Evolutionary conservation across 345 rosid genomes (phyloP).

Genomic region (Lagerstroemia speciosa): DNA sequence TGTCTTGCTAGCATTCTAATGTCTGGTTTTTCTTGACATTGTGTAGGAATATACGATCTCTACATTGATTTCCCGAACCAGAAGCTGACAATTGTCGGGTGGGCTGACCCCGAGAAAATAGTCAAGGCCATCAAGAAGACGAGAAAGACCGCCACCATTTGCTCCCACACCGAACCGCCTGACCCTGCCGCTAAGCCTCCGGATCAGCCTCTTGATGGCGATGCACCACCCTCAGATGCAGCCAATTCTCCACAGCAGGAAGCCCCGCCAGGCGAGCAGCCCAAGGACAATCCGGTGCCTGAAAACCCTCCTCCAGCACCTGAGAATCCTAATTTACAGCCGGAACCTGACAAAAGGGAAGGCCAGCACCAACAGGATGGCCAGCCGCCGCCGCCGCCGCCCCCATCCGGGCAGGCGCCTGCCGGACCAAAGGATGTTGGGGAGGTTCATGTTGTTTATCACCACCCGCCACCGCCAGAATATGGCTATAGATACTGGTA

Average conservation of each 20-base stretch:
- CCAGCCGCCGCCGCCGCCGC: background rate
- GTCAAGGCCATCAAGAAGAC: conserved; percentile 60
- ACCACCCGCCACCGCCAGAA: background rate
- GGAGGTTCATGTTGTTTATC: background rate
- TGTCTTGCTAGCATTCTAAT: background rate
- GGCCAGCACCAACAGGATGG: background rate
- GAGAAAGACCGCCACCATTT: conserved; percentile 53
- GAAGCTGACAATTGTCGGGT: conserved; percentile 54
- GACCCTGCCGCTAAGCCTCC: conserved; percentile 32
- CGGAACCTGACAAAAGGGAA: background rate
- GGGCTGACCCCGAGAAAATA: conserved; percentile 64
- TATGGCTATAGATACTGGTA: conserved; percentile 2
- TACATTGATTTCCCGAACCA: conserved; percentile 53
- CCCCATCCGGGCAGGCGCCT: background rate
- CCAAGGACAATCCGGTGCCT: background rate
- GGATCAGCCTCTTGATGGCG: conserved; percentile 20
- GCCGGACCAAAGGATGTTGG: conserved; percentile 1
- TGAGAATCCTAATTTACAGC: background rate
- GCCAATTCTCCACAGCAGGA: conserved; percentile 31
- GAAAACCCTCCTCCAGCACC: background rate
- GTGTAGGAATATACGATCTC: conserved; percentile 55
- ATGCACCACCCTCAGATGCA: conserved; percentile 27
- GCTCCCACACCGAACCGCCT: conserved; percentile 36
- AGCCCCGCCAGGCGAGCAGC: conserved; percentile 32
- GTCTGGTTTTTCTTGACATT: background rate